Conservation (phyloP, 2,329 filamentous ascomycete species). For the Cladophialophora bantiana region DNA sequence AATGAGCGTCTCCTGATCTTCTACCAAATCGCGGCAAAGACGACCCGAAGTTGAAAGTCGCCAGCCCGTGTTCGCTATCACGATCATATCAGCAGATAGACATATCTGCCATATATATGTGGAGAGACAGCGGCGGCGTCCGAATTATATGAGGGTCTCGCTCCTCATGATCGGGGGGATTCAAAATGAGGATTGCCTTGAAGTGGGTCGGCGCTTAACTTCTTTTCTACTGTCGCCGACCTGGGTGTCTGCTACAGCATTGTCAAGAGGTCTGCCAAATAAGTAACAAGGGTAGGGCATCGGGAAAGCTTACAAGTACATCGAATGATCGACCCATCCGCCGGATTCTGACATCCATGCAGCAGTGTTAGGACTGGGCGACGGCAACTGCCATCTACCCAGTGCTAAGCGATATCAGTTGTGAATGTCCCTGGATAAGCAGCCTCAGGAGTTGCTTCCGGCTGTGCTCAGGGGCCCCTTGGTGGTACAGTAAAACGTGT, state of each 20-base stretch:
- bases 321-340: neutral
- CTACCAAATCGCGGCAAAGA: constrained; percentile 1
- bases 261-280: neutral
- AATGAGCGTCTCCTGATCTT: constrained; percentile 3
- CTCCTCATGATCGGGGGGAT: neutral
- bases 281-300: neutral
- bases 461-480: neutral
- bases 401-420: neutral
- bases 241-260: neutral
- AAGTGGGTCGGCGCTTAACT: neutral
- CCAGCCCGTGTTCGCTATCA: neutral
- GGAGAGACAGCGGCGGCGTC: neutral
- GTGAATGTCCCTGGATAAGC: neutral
- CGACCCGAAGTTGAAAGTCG: neutral
- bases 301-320: constrained; percentile 1
- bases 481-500: neutral
- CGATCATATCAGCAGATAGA: neutral
- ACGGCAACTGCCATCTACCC: neutral
- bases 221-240: neutral
- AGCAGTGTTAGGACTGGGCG: neutral
- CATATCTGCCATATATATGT: neutral
- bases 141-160: neutral
- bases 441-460: neutral
- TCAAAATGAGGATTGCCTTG: neutral
- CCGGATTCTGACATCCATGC: neutral